Evolutionary conservation across 441 rosid genomes (phyloP).

Genomic region (Rhodomyrtus psidioides): DNA sequence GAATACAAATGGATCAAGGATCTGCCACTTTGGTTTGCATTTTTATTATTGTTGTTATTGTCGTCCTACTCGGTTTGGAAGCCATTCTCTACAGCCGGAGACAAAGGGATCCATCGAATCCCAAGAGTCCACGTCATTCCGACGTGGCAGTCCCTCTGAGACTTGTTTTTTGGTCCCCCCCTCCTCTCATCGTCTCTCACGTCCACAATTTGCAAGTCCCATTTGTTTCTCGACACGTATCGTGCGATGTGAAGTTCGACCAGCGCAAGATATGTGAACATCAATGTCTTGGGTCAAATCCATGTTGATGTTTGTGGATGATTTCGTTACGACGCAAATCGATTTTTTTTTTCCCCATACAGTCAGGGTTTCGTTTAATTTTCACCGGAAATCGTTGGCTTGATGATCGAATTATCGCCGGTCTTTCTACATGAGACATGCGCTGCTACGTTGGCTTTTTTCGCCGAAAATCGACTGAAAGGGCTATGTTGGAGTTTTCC

Average conservation of each 20-base stretch:
- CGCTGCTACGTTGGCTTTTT: not conserved
- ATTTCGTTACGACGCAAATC: not conserved
- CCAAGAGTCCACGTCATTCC: not conserved
- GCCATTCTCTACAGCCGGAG: not conserved
- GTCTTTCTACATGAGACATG: too few relatives aligned
- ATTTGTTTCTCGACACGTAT: not conserved
- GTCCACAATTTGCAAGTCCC: not conserved
- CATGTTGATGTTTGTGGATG: not conserved
- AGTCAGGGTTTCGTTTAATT: not conserved
- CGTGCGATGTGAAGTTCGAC: not conserved
- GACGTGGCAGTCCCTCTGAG: not conserved
- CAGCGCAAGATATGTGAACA: not conserved
- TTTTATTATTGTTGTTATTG: too few relatives aligned
- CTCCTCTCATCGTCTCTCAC: not conserved
- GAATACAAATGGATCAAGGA: too few relatives aligned
- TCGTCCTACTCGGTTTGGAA: too few relatives aligned
- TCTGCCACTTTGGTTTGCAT: too few relatives aligned
- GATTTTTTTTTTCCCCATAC: too few relatives aligned
- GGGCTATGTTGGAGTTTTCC: not conserved
- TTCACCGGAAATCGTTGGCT: rapidly evolving
- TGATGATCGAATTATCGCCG: not conserved
- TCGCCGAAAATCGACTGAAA: rapidly evolving
- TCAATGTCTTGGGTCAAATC: not conserved
- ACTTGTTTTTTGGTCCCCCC: rapidly evolving
- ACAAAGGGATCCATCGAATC: not conserved